These are phyloP conservation scores for Epichloe baconii DNA, from an alignment of 2,329 filamentous ascomycete species.

Conservation along the genomic window DNA sequence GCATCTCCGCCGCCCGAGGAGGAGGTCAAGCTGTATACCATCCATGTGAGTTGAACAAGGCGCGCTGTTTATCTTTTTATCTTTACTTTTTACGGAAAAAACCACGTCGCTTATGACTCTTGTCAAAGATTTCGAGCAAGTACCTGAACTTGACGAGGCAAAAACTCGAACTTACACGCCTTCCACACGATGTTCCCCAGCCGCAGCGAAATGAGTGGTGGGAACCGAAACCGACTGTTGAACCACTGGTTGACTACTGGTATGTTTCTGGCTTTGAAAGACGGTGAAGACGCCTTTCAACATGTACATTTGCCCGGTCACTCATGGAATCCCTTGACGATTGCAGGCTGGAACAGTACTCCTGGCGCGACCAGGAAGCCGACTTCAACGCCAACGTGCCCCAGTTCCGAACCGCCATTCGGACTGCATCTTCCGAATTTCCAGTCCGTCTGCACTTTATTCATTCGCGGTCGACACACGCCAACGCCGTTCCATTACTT, in stretches of 20 bases:
- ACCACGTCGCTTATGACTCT: not conserved
- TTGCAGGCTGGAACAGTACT: slow-evolving; percentile 50
- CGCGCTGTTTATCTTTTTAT: not conserved
- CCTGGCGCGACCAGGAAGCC: slow-evolving; percentile 48
- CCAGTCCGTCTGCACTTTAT: slow-evolving; percentile 50
- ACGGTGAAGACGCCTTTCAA: not conserved
- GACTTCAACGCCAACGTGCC: slow-evolving; percentile 45
- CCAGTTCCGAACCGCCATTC: slow-evolving; percentile 48
- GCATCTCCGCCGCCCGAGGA: slow-evolving; percentile 16
- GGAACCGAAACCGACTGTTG: slow-evolving; percentile 47
- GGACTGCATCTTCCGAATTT: slow-evolving; percentile 24
- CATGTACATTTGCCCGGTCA: too few relatives aligned
- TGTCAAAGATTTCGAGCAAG: slow-evolving; percentile 45
- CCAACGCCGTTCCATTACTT: slow-evolving; percentile 47
- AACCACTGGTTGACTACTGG: slow-evolving; percentile 55
- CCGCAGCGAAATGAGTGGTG: slow-evolving; percentile 39
- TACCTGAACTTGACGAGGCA: slow-evolving; percentile 54
- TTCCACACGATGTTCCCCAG: slow-evolving; percentile 44
- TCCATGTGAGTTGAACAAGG: slow-evolving; percentile 35
- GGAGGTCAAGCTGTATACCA: slow-evolving; percentile 40
- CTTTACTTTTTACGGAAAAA: not conserved
- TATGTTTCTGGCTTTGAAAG: slow-evolving; percentile 17
- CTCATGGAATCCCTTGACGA: not conserved
- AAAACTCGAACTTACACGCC: slow-evolving; percentile 52
- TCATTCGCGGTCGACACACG: slow-evolving; percentile 40